Conservation (phyloP, 2,329 filamentous ascomycete genomes). For the Aspergillus calidoustus region DNA sequence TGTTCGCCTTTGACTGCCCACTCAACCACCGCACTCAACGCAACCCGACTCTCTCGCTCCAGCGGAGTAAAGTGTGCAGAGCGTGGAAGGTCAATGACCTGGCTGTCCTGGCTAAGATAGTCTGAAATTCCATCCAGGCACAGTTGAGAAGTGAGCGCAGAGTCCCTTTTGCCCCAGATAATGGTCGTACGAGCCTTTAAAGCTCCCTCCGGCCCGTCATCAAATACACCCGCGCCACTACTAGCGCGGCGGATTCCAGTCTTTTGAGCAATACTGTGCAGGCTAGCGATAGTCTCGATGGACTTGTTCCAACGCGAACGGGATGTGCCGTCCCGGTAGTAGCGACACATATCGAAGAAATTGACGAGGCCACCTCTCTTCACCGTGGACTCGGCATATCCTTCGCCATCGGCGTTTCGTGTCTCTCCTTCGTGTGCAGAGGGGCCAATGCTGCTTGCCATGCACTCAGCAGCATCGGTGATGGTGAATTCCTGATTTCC, state of each 20-base stretch:
- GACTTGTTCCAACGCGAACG: conserved; percentile 56
- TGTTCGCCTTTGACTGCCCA: conserved; percentile 46
- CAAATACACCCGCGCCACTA: conserved; percentile 50
- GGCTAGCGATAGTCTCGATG: conserved; percentile 52
- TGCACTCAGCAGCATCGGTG: conserved; percentile 49
- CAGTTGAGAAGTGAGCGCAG: conserved; percentile 55
- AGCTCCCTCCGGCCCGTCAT: conserved; percentile 49
- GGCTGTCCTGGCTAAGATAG: conserved; percentile 55
- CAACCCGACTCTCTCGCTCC: conserved; percentile 50
- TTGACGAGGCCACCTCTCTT: conserved; percentile 48
- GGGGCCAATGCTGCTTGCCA: conserved; percentile 59
- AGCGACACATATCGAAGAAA: conserved; percentile 56
- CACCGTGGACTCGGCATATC: conserved; percentile 49
- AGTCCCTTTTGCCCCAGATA: conserved; percentile 58
- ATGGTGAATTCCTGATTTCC: conserved; percentile 39
- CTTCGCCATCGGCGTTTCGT: conserved; percentile 32
- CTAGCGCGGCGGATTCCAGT: conserved; percentile 36
- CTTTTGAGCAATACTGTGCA: conserved; percentile 50
- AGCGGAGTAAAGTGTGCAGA: conserved; percentile 60
- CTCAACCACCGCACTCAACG: conserved; percentile 47
- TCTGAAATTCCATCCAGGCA: conserved; percentile 58
- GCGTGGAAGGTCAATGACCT: conserved; percentile 54
- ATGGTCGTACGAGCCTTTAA: conserved; percentile 59
- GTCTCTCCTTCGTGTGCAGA: conserved; percentile 50
- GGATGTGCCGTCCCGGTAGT: conserved; percentile 59